Evolutionary conservation across 2,329 filamentous ascomycete species (phyloP).

Genomic region (Daldinia sp.): DNA sequence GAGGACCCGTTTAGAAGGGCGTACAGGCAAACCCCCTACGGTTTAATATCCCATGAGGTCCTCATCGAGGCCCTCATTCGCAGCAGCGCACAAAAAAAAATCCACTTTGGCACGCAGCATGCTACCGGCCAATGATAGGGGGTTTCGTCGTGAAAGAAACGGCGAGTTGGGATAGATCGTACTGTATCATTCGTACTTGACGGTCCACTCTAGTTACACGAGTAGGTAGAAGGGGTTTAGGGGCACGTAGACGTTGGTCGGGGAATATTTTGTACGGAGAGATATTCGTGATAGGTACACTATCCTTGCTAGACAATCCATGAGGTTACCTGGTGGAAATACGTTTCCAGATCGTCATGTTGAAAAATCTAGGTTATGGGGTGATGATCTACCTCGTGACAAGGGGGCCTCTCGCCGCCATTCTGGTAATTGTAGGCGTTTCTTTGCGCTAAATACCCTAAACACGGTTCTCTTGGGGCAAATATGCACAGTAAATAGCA

Average conservation of each 20-base stretch:
- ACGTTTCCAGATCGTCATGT: neutral
- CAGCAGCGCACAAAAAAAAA: neutral
- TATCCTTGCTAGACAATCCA: neutral
- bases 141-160: neutral
- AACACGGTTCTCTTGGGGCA: neutral
- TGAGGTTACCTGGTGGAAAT: neutral
- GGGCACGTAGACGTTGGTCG: too few species aligned
- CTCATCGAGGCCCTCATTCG: constrained; percentile 13
- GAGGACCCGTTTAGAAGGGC: neutral
- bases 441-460: neutral
- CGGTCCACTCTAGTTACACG: neutral
- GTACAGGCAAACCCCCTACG: constrained; percentile 12
- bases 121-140: neutral
- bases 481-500: neutral
- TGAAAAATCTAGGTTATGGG: neutral
- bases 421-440: neutral
- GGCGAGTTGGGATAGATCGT: neutral
- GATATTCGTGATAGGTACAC: neutral
- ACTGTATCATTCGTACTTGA: neutral
- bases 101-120: constrained; percentile 1
- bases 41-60: constrained; percentile 11
- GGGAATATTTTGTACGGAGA: neutral
- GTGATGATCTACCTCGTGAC: neutral
- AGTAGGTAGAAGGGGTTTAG: too few species aligned
- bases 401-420: neutral